Percentiles rank a stretch among this genome's conserved stretches.
These are phyloP conservation scores for Castanea sativa DNA, from an alignment of 306 rosid species.

Conservation along the genomic window DNA sequence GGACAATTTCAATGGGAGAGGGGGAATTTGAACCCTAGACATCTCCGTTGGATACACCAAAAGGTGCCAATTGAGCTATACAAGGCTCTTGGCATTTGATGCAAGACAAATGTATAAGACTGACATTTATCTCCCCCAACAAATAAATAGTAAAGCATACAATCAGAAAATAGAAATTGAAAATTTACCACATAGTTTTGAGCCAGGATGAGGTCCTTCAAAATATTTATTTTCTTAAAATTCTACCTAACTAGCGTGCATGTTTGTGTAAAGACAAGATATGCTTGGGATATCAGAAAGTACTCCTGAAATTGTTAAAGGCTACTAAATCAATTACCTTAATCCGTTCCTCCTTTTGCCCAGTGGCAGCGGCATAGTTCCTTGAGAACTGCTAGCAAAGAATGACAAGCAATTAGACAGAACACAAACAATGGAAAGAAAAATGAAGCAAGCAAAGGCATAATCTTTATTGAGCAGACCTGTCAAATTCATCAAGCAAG, in stretches of 20 bases:
- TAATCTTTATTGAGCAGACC: background rate
- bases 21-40: no score
- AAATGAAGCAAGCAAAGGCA: background rate
- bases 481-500: background rate
- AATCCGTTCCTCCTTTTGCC: slow-evolving; percentile 45
- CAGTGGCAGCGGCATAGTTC: slow-evolving; percentile 54
- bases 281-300: background rate
- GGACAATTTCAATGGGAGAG: background rate
- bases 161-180: background rate
- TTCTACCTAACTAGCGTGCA: background rate
- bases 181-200: background rate
- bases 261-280: background rate
- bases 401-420: slow-evolving; percentile 12
- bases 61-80: no score
- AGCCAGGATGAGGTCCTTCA: background rate
- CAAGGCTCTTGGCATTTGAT: background rate
- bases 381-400: slow-evolving; percentile 61
- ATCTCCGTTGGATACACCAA: no score
- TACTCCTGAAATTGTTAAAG: background rate
- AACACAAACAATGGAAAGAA: slow-evolving; percentile 12
- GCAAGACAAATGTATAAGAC: background rate
- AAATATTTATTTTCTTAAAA: background rate
- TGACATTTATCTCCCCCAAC: background rate
- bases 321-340: slow-evolving; percentile 49
- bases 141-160: background rate